Evolutionary conservation across 352 stramenopile species (phyloP).

Genomic region (Globisporangium takayamanum): DNA sequence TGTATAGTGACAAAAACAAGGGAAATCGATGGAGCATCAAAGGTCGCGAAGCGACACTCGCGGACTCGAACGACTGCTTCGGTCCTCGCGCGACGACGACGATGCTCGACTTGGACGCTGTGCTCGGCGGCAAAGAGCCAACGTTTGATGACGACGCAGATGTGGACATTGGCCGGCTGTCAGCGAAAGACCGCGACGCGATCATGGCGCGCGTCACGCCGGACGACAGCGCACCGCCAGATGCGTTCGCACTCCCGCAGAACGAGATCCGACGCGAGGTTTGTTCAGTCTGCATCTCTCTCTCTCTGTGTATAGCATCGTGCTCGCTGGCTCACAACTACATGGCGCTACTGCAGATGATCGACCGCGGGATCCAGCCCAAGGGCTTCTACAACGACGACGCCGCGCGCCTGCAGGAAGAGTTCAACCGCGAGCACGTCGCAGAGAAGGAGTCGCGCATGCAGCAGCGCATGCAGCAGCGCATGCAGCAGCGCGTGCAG

Average conservation of each 20-base stretch:
- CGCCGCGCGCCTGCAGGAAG: conserved; percentile 66
- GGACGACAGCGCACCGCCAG: conserved; percentile 54
- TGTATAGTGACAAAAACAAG: not conserved
- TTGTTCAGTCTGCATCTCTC: not conserved
- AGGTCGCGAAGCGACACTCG: not conserved
- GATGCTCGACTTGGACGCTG: conserved; percentile 32
- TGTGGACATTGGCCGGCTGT: conserved; percentile 52
- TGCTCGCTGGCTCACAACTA: not conserved
- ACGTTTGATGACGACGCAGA: conserved; percentile 61
- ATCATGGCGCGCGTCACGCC: conserved; percentile 64
- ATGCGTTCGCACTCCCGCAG: conserved; percentile 67
- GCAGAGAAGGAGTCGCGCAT: conserved; percentile 56
- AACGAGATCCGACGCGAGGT: conserved; percentile 81
- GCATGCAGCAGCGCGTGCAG: conserved; percentile 62
- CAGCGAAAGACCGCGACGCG: conserved; percentile 54
- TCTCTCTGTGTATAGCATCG: not conserved
- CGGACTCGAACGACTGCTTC: too few relatives aligned
- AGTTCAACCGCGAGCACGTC: conserved; percentile 68
- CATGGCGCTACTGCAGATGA: conserved; percentile 35
- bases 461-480: conserved; percentile 60
- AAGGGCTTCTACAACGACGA: conserved; percentile 86
- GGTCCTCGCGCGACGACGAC: not conserved
- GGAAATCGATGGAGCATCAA: not conserved
- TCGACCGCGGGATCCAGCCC: conserved; percentile 77
- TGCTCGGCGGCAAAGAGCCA: conserved; percentile 35